Conservation (phyloP, 2,329 filamentous ascomycete species). For the Ascochyta pisi region DNA sequence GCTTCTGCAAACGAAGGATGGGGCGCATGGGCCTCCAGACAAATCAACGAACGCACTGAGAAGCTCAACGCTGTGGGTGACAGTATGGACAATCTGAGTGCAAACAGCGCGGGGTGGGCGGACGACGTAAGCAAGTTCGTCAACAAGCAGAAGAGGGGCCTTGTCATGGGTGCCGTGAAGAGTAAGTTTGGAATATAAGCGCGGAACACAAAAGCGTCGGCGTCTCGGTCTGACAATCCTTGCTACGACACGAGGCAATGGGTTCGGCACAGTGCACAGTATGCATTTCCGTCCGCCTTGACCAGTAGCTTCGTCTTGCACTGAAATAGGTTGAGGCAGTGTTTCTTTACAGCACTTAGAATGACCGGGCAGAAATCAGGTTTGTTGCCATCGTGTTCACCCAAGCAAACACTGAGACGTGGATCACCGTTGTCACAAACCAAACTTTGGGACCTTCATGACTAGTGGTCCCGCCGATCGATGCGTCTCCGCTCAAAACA, state of each 20-base stretch:
- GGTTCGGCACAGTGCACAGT: background rate
- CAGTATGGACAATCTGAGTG: slow-evolving; percentile 80
- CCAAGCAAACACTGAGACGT: background rate
- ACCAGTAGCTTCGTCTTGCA: background rate
- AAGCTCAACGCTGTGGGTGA: slow-evolving; percentile 83
- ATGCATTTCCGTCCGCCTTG: background rate
- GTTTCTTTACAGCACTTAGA: background rate
- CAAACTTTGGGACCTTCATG: background rate
- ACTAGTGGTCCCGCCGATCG: slow-evolving; percentile 1
- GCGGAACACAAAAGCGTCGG: background rate
- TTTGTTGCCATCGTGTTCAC: background rate
- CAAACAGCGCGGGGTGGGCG: slow-evolving; percentile 82
- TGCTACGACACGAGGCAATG: background rate
- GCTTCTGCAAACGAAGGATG: slow-evolving; percentile 59
- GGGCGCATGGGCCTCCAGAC: slow-evolving; percentile 81
- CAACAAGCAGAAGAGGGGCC: slow-evolving; percentile 82
- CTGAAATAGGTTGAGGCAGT: background rate
- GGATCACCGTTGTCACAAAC: background rate
- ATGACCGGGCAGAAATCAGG: background rate
- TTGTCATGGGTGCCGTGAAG: slow-evolving; percentile 69
- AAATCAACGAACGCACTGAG: slow-evolving; percentile 90
- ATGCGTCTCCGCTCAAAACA: background rate
- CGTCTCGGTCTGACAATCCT: background rate
- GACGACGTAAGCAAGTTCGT: slow-evolving; percentile 90
- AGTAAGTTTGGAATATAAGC: slow-evolving; percentile 44